phyloP scores from a whole-genome alignment of 2,329 filamentous ascomycete genomes.

The Chaetothyriales sp. region DNA sequence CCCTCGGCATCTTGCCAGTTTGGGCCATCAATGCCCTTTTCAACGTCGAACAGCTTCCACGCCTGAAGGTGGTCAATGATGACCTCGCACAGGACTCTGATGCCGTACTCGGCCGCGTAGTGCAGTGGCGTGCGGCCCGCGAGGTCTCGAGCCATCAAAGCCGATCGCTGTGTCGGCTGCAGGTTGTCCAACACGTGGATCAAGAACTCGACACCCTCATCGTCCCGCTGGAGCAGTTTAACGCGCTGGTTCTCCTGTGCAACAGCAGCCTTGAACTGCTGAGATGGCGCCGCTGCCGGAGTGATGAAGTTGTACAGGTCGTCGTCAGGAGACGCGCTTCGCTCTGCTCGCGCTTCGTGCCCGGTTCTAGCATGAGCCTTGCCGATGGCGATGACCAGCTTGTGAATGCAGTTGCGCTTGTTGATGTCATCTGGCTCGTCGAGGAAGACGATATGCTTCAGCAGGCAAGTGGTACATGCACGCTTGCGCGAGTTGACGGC shows the following conservation, averaged over 20 bases:
- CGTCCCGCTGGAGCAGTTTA: conserved; percentile 51
- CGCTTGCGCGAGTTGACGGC: conserved; percentile 59
- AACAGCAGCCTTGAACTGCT: conserved; percentile 48
- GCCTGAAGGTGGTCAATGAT: conserved; percentile 79
- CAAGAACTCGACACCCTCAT: conserved; percentile 61
- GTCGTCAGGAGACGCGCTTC: conserved; percentile 35
- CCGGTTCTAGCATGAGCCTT: conserved; percentile 49
- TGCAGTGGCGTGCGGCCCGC: conserved; percentile 78
- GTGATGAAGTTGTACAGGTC: conserved; percentile 63
- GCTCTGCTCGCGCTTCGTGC: conserved; percentile 39
- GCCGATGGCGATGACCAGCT: conserved; percentile 82
- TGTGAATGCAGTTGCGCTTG: conserved; percentile 81
- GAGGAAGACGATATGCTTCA: conserved; percentile 55
- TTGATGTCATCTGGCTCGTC: conserved; percentile 89
- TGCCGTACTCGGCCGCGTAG: conserved; percentile 88
- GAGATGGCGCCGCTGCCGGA: conserved; percentile 56
- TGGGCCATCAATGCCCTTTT: conserved; percentile 70
- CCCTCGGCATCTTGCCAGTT: conserved; percentile 90
- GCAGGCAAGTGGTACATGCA: conserved; percentile 55
- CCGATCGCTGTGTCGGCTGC: conserved; percentile 50
- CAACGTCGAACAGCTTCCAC: conserved; percentile 76
- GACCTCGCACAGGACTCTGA: conserved; percentile 76
- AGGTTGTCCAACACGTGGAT: conserved; percentile 54
- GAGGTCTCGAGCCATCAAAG: conserved; percentile 56
- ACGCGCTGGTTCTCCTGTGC: conserved; percentile 51